Conservation (phyloP, 495 filamentous ascomycete species). For the Neurospora cerealis region DNA sequence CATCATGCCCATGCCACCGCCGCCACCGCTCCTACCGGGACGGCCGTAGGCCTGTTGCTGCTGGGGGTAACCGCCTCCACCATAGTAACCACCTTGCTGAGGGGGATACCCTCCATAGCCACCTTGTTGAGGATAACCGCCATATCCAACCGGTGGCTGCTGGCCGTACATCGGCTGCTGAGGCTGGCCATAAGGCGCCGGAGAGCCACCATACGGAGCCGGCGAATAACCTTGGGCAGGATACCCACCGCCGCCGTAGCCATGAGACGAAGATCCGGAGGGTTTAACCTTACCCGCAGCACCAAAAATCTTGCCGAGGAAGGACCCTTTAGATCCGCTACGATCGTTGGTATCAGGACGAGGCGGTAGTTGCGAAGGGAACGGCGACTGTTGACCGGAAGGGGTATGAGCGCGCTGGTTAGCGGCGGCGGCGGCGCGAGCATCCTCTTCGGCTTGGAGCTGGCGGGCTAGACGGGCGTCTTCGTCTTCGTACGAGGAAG, state of each 20-base stretch:
- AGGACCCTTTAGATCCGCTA: conserved; percentile 33
- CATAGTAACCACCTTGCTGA: conserved; percentile 24
- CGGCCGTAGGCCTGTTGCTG: conserved; percentile 6
- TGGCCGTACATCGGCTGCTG: conserved; percentile 30
- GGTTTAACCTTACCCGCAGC: background rate
- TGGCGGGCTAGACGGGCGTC: conserved; percentile 67
- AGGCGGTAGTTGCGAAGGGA: conserved; percentile 29
- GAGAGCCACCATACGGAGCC: conserved; percentile 30
- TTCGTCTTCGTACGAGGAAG: conserved; percentile 35
- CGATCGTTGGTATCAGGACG: conserved; percentile 20
- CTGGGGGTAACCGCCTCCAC: conserved; percentile 24
- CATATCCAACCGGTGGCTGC: conserved; percentile 13
- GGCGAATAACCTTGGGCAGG: conserved; percentile 9
- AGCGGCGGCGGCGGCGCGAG: conserved; percentile 34
- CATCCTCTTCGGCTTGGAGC: conserved; percentile 76
- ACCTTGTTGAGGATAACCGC: conserved; percentile 31
- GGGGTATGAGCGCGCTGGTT: conserved; percentile 9
- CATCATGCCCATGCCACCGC: conserved; percentile 51
- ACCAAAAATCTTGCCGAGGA: conserved; percentile 47
- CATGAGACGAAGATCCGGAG: background rate
- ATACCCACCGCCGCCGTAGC: background rate
- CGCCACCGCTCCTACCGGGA: conserved; percentile 16
- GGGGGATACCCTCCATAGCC: conserved; percentile 15
- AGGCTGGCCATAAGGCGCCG: conserved; percentile 6
- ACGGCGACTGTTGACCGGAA: conserved; percentile 4